Conservation (phyloP, 2,329 filamentous ascomycete species). For the Pseudocercospora macadamiae region DNA sequence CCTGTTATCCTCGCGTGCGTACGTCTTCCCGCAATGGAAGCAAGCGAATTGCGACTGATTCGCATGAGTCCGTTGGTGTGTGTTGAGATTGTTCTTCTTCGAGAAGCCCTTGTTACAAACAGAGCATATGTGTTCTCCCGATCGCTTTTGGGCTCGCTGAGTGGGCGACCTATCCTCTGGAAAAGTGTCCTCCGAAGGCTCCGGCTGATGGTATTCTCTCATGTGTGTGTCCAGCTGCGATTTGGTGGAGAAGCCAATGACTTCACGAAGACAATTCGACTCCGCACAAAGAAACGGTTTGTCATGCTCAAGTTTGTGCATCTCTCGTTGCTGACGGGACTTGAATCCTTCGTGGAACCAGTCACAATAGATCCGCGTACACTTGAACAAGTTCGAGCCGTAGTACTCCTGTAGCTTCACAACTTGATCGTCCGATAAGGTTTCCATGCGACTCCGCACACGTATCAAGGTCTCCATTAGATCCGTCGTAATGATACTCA, state of each 20-base stretch:
- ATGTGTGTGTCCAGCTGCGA: slow-evolving; percentile 14
- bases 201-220: not conserved
- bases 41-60: slow-evolving; percentile 96
- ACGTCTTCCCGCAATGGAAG: slow-evolving; percentile 92
- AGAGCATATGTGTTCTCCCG: slow-evolving; percentile 90
- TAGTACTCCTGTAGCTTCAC: not conserved
- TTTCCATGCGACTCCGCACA: slow-evolving; percentile 4
- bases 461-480: too few relatives aligned
- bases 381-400: slow-evolving; percentile 14
- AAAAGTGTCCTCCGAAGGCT: not conserved
- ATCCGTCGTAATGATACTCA: not conserved
- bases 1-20: slow-evolving; percentile 92
- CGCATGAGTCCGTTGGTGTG: slow-evolving; percentile 91
- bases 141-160: slow-evolving; percentile 83
- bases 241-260: slow-evolving; percentile 14
- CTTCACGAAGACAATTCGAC: slow-evolving; percentile 9
- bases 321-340: not conserved
- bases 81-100: slow-evolving; percentile 90
- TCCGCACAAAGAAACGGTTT: slow-evolving; percentile 12
- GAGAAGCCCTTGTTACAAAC: slow-evolving; percentile 95
- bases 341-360: slow-evolving; percentile 18
- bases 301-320: slow-evolving; percentile 18
- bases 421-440: not conserved
- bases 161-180: not conserved
- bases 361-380: slow-evolving; percentile 16